Conservation (phyloP, 1,284 basidiomycete genomes). For the Schizopora paradoxa region DNA sequence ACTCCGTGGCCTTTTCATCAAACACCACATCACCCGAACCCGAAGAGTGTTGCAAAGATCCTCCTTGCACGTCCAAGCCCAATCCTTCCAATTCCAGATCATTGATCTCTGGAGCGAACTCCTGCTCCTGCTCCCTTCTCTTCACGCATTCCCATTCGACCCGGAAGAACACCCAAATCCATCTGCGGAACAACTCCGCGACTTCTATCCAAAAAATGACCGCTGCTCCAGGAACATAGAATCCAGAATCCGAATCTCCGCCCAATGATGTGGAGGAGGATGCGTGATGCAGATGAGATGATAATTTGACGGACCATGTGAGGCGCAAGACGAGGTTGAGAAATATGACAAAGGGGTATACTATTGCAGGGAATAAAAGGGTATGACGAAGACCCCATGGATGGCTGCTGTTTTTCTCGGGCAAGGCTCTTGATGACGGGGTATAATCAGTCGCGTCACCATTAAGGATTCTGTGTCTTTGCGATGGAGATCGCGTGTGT, state of each 20-base stretch:
- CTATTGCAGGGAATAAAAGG: constrained; percentile 72
- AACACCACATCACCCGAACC: no score
- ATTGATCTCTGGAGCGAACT: constrained; percentile 1
- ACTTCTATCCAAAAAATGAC: constrained; percentile 90
- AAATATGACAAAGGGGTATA: constrained; percentile 84
- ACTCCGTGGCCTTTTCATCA: no score
- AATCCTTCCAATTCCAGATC: no score
- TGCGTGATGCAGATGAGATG: constrained; percentile 80
- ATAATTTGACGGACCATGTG: constrained; percentile 93
- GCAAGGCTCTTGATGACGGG: constrained; percentile 6
- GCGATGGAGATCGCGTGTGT: constrained; percentile 2
- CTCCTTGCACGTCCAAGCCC: no score
- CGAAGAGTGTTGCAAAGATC: no score
- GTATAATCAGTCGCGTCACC: background rate
- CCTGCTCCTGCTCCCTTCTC: constrained; percentile 25
- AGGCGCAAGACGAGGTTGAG: constrained; percentile 88
- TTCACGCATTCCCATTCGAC: constrained; percentile 93
- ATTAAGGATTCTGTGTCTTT: no score
- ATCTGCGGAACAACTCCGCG: constrained; percentile 83
- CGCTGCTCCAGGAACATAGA: constrained; percentile 60
- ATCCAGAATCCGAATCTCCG: background rate
- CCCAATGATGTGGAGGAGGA: constrained; percentile 20
- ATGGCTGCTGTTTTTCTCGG: constrained; percentile 26
- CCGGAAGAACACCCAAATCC: constrained; percentile 96
- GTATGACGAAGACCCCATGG: constrained; percentile 68